Base-by-base conservation (phyloP, 768 basidiomycete genomes). In the Terana coerulea region DNA sequence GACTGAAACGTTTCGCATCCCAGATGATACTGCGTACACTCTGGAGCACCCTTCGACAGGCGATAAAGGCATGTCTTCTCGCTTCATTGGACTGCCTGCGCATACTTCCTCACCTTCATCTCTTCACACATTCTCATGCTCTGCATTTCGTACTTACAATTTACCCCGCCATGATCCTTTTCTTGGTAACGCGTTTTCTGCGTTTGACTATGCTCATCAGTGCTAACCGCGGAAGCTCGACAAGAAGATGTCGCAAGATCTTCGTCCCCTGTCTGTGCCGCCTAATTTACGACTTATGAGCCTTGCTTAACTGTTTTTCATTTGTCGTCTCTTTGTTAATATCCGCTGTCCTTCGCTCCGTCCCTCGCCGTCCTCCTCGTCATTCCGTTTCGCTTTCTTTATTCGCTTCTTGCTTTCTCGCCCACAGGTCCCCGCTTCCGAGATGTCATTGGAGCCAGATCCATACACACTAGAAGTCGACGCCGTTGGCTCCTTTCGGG, bases 161-260 rank as follows among this genome's bases (percentile, higher is more conserved):
- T 54, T 52, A 46, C 55, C 41, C 45, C 48, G 29, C 24, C 36
- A 39, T 50, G 49, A 26, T 30, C 29, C 47, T 52, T 45, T 53
- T 53, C 46, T 42, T 63, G 43, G 57, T 28, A 24, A 22, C 26
- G 28, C 30, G 7, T 35, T 58, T 46, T 49, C 31, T 12, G 17
- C 17, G 30, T 36, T 30, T 50, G 25, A 30, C 1, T 37, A 31
- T 45, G 59, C 73, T 65, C 35, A n/a, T 36, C 30, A 49, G 47
- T 49, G 15, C 12, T 49, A n/a, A 68, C 71, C 37, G 67, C 60
- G 51, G 74, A 77, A 60, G 68, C 67, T 57, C 70, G 64, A 56
- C 67, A 69, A 55, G 72, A 71, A 70, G 72, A 78, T 77, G 75
- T 65, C 83, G 84, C 84, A 84, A 86, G 84, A 65, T 72, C 74